Percentiles rank a stretch among this genome's conserved stretches.
phyloP scores from a whole-genome alignment of 2,329 filamentous ascomycete genomes.

The Cytospora mali region DNA sequence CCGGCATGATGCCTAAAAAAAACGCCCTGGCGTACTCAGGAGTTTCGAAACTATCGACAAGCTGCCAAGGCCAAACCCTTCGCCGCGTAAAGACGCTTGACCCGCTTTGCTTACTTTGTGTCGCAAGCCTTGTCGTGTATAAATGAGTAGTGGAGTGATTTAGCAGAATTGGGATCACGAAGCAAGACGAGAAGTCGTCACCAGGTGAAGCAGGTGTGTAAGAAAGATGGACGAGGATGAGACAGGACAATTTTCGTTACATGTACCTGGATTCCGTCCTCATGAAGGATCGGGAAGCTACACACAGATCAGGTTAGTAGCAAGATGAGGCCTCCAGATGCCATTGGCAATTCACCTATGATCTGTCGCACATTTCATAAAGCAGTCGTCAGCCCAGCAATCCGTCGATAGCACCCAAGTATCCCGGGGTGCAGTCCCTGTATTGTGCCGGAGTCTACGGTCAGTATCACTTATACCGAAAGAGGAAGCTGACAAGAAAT shows the following conservation, averaged over 20 bases:
- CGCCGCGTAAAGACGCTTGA: slow-evolving; percentile 6
- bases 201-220: background rate
- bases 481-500: slow-evolving; percentile 17
- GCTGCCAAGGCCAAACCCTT: background rate
- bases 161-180: background rate
- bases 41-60: slow-evolving; percentile 29
- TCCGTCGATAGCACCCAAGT: slow-evolving; percentile 9
- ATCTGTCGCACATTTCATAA: slow-evolving; percentile 1
- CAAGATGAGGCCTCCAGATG: background rate
- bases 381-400: slow-evolving; percentile 24
- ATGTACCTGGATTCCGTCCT: slow-evolving; percentile 9
- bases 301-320: background rate
- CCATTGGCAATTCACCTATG: background rate
- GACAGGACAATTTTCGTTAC: slow-evolving; percentile 3
- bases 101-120: slow-evolving; percentile 23
- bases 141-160: slow-evolving; percentile 11
- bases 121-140: slow-evolving; percentile 12
- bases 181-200: background rate
- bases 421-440: slow-evolving; percentile 7
- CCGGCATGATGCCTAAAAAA: slow-evolving; percentile 43
- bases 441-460: slow-evolving; percentile 12
- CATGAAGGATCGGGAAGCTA: background rate
- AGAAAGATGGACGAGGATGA: slow-evolving; percentile 2
- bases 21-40: slow-evolving; percentile 29
- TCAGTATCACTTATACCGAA: slow-evolving; percentile 11